A percentile compares a stretch with the other conserved stretches of the same genome.
These are phyloP conservation scores for Pholiota microspora DNA, from an alignment of 768 basidiomycete species.

Conservation along the genomic window DNA sequence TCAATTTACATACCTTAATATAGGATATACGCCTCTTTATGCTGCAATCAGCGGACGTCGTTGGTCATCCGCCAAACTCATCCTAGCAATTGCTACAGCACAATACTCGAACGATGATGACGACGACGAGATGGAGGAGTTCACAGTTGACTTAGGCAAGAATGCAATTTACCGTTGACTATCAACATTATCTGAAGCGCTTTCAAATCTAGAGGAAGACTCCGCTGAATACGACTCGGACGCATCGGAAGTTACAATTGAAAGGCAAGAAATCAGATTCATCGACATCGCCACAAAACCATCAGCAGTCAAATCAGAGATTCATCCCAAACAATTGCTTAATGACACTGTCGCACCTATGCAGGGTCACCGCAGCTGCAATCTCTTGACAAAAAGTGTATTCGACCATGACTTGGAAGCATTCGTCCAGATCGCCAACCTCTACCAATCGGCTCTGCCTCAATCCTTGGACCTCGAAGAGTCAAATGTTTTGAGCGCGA, in stretches of 20 bases:
- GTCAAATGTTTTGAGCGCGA: slow-evolving; percentile 17
- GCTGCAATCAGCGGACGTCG: slow-evolving; percentile 47
- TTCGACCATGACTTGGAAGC: slow-evolving; percentile 46
- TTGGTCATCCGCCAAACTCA: slow-evolving; percentile 58
- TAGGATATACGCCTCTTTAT: slow-evolving; percentile 50
- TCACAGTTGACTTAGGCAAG: too few relatives aligned
- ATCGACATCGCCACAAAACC: slow-evolving; percentile 51
- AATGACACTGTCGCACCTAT: slow-evolving; percentile 6
- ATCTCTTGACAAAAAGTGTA: slow-evolving; percentile 35
- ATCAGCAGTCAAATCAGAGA: slow-evolving; percentile 38
- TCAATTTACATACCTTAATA: not conserved
- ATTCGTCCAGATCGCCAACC: slow-evolving; percentile 45
- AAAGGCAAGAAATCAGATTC: slow-evolving; percentile 39
- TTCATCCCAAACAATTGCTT: slow-evolving; percentile 38
- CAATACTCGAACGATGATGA: slow-evolving; percentile 46
- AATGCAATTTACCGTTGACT: too few relatives aligned
- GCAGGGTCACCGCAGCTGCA: slow-evolving; percentile 9
- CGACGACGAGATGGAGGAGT: slow-evolving; percentile 25
- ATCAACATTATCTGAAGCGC: too few relatives aligned
- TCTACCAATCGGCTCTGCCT: slow-evolving; percentile 35
- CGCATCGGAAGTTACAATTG: slow-evolving; percentile 37
- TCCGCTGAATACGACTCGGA: slow-evolving; percentile 31
- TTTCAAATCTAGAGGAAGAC: slow-evolving; percentile 29
- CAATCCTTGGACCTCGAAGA: slow-evolving; percentile 24
- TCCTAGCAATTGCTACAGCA: slow-evolving; percentile 54